phyloP scores from a whole-genome alignment of 306 rosid species.

The Potentilla sterilis region DNA sequence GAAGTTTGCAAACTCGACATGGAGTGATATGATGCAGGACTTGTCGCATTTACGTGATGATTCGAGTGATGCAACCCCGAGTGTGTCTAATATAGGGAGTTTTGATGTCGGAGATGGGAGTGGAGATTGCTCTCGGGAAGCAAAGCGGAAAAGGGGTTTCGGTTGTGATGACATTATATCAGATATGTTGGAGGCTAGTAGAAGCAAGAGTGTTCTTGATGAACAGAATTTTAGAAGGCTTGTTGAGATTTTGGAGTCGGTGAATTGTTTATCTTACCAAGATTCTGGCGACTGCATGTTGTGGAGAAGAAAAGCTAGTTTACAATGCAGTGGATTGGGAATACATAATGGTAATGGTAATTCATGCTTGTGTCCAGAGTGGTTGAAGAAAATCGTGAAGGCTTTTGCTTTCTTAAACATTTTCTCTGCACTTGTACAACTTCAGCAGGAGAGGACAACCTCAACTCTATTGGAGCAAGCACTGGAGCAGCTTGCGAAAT shows the following conservation, averaged over 20 bases:
- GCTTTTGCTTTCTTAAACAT: constrained; percentile 69
- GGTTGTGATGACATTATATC: constrained; percentile 45
- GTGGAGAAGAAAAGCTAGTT: constrained; percentile 41
- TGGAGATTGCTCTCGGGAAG: constrained; percentile 18
- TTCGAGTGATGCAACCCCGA: not conserved
- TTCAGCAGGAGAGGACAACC: constrained; percentile 40
- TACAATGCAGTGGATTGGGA: constrained; percentile 29
- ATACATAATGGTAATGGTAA: constrained; percentile 16
- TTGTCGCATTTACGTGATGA: constrained; percentile 46
- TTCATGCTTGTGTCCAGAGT: constrained; percentile 70
- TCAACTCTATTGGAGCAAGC: constrained; percentile 47
- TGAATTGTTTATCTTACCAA: constrained; percentile 64
- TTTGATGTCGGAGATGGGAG: constrained; percentile 21
- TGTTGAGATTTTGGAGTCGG: constrained; percentile 48
- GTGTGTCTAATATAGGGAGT: constrained; percentile 10
- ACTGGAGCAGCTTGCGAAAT: constrained; percentile 45
- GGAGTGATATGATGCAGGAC: constrained; percentile 76
- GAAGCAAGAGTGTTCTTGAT: constrained; percentile 31
- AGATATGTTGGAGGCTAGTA: constrained; percentile 36
- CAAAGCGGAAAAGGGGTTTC: constrained; percentile 27
- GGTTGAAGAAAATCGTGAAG: constrained; percentile 77
- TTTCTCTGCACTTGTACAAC: constrained; percentile 55
- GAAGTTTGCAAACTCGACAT: constrained; percentile 54
- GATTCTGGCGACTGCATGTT: constrained; percentile 61
- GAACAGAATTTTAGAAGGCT: constrained; percentile 44